A percentile compares a stretch with the other conserved stretches of the same genome.
phyloP scores from a whole-genome alignment of 108 stramenopile species.

The Skeletonema potamos region DNA sequence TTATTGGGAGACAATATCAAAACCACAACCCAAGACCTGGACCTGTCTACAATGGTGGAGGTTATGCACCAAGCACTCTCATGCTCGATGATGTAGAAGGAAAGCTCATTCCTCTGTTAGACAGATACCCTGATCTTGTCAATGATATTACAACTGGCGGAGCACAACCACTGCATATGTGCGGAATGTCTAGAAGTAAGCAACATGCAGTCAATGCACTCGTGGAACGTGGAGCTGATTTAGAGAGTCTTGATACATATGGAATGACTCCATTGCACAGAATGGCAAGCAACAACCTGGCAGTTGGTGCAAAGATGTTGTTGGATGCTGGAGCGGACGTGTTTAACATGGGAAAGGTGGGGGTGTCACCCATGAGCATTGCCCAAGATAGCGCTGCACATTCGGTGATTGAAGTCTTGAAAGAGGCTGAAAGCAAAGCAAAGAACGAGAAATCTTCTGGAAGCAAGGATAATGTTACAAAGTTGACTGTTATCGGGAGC shows the following conservation, averaged over 20 bases:
- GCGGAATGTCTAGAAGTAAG: constrained; percentile 67
- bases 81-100: constrained; percentile 55
- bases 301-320: constrained; percentile 64
- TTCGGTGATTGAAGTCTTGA: constrained; percentile 27
- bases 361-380: constrained; percentile 17
- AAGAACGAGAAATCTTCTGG: constrained; percentile 7
- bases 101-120: constrained; percentile 60
- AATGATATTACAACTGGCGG: constrained; percentile 82
- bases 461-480: constrained; percentile 22
- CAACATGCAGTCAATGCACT: constrained; percentile 56
- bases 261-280: constrained; percentile 82
- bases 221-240: constrained; percentile 64
- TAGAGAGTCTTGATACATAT: constrained; percentile 75
- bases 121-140: constrained; percentile 59
- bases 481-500: constrained; percentile 33
- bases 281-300: constrained; percentile 87
- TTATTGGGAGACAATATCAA: constrained; percentile 79
- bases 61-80: constrained; percentile 59
- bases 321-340: constrained; percentile 61
- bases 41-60: constrained; percentile 77
- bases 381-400: constrained; percentile 29
- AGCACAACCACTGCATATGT: constrained; percentile 81
- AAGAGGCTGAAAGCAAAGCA: constrained; percentile 11
- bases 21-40: constrained; percentile 82
- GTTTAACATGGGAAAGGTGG: constrained; percentile 19